phyloP scores from a whole-genome alignment of 2,329 filamentous ascomycete species.

The Aspergillus calidoustus region DNA sequence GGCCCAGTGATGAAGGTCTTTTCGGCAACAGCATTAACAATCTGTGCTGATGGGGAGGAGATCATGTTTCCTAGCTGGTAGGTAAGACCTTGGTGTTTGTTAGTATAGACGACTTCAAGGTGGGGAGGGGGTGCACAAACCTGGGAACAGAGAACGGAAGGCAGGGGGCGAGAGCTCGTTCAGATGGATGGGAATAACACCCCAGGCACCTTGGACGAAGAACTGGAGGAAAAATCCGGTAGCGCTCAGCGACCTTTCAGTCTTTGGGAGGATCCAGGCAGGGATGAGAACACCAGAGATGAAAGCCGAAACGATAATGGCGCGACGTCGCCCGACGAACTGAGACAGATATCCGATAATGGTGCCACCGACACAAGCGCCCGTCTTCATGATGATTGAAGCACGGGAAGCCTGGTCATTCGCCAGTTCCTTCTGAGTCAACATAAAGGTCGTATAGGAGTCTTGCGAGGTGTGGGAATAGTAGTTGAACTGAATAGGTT shows the following conservation, averaged over 20 bases:
- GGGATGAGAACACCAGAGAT: conserved; percentile 72
- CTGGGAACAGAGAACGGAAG: conserved; percentile 71
- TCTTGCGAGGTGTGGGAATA: conserved; percentile 82
- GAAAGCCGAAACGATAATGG: conserved; percentile 63
- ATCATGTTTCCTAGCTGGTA: conserved; percentile 76
- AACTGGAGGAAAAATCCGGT: conserved; percentile 59
- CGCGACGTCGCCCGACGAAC: conserved; percentile 69
- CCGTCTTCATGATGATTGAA: conserved; percentile 80
- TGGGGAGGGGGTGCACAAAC: conserved; percentile 34
- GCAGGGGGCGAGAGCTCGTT: conserved; percentile 76
- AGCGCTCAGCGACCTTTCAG: conserved; percentile 34
- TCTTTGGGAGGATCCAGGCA: conserved; percentile 66
- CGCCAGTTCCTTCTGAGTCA: conserved; percentile 69
- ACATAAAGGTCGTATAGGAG: conserved; percentile 81
- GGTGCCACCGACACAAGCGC: conserved; percentile 66
- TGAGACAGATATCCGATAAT: conserved; percentile 71
- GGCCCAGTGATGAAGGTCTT: conserved; percentile 59
- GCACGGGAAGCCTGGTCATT: conserved; percentile 70
- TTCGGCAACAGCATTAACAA: conserved; percentile 76
- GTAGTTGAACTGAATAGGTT: conserved; percentile 58
- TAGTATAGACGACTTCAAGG: background rate
- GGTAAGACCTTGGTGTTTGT: conserved; percentile 49
- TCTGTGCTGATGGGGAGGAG: conserved; percentile 69
- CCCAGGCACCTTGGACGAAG: conserved; percentile 73
- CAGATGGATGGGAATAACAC: conserved; percentile 71